Percentiles rank a stretch among this genome's conserved stretches.
Evolutionary conservation across 305 asterid genomes (phyloP).

Genomic region (Striga hermonthica): DNA sequence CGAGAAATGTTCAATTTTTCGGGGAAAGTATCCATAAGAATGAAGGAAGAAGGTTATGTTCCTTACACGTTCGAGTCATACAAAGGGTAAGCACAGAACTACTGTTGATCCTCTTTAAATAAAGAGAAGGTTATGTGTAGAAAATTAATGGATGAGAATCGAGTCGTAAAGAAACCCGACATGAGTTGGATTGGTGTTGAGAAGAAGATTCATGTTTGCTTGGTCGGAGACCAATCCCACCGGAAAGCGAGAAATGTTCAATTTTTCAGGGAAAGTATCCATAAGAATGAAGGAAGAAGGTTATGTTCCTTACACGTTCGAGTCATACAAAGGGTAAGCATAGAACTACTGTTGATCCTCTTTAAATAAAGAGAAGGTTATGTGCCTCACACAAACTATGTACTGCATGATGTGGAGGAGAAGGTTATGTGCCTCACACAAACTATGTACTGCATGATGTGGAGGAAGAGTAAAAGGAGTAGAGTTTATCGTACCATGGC

Average conservation of each 20-base stretch:
- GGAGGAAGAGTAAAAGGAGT: slow-evolving; percentile 84
- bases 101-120: too few relatives aligned
- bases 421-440: slow-evolving; percentile 63
- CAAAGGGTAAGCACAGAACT: too few relatives aligned
- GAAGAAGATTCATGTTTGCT: slow-evolving; percentile 48
- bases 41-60: slow-evolving; percentile 84
- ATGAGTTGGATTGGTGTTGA: slow-evolving; percentile 63
- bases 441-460: slow-evolving; percentile 71
- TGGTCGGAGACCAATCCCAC: slow-evolving; percentile 66
- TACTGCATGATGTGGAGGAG: slow-evolving; percentile 82
- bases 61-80: too few relatives aligned
- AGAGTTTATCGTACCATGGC: slow-evolving; percentile 58
- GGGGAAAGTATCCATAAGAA: slow-evolving; percentile 54
- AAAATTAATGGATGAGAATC: slow-evolving; percentile 55
- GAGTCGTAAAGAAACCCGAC: slow-evolving; percentile 72
- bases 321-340: too few relatives aligned
- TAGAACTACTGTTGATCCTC: too few relatives aligned
- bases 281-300: slow-evolving; percentile 78
- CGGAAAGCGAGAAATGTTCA: slow-evolving; percentile 49
- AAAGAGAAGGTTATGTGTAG: too few relatives aligned
- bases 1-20: slow-evolving; percentile 51
- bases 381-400: slow-evolving; percentile 59
- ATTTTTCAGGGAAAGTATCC: slow-evolving; percentile 47
- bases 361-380: too few relatives aligned
- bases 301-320: too few relatives aligned